phyloP scores from a whole-genome alignment of 352 stramenopile genomes.

The Phytophthora hybrid region DNA sequence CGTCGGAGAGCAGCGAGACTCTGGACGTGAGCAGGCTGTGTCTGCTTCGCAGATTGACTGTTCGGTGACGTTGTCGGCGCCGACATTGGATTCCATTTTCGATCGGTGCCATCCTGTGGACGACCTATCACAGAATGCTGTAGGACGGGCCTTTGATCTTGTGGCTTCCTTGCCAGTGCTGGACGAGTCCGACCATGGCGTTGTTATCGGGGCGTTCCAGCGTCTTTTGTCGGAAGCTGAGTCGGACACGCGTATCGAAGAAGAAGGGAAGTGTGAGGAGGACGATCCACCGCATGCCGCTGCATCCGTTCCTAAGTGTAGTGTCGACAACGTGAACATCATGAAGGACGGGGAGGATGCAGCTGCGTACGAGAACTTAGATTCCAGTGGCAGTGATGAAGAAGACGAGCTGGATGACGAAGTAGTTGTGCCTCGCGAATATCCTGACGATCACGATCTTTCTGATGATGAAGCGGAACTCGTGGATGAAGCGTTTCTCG shows the following conservation, averaged over 20 bases:
- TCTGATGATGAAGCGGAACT: conserved; percentile 2
- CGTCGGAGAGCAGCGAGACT: too few relatives aligned
- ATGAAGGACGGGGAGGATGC: background rate
- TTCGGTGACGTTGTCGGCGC: background rate
- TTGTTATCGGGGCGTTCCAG: background rate
- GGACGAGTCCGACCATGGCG: background rate
- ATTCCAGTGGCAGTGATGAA: background rate
- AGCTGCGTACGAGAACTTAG: background rate
- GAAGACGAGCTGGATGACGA: background rate
- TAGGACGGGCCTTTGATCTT: too few relatives aligned
- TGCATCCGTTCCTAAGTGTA: background rate
- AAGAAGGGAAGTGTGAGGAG: too few relatives aligned
- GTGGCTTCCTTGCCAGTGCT: too few relatives aligned
- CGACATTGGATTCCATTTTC: background rate
- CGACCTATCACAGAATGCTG: too few relatives aligned
- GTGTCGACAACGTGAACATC: conserved; percentile 3
- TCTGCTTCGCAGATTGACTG: background rate
- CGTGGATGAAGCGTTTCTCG: conserved; percentile 15
- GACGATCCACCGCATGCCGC: too few relatives aligned
- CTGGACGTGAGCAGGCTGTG: too few relatives aligned
- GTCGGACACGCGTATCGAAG: too few relatives aligned
- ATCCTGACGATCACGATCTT: background rate
- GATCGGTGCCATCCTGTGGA: too few relatives aligned
- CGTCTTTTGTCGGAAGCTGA: background rate
- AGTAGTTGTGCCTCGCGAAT: background rate